Percentiles rank a stretch among this genome's conserved stretches.
Evolutionary conservation across 805 yeast genomes (phyloP).

Genomic region (Wickerhamiella siamensis): DNA sequence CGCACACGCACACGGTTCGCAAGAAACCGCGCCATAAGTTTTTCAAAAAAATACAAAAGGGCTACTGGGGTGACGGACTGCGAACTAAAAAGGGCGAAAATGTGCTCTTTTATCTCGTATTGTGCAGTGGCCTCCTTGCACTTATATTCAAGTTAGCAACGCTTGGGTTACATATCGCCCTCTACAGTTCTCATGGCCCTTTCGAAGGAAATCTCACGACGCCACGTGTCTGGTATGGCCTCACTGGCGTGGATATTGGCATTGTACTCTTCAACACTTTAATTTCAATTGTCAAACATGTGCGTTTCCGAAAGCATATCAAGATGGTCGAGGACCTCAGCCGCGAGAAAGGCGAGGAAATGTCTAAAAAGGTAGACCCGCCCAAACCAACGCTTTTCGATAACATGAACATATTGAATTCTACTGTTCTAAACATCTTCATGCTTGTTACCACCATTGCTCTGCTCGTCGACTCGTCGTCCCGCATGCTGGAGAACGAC

Average conservation of each 20-base stretch:
- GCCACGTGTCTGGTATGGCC: slow-evolving; percentile 10
- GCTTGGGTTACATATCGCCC: not conserved
- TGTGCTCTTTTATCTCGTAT: not conserved
- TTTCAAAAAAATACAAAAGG: too few relatives aligned
- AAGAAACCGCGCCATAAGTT: too few relatives aligned
- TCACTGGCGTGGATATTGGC: slow-evolving; percentile 9
- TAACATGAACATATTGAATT: slow-evolving; percentile 5
- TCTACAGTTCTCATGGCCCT: not conserved
- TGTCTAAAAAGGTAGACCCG: not conserved
- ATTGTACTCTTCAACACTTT: slow-evolving; percentile 3
- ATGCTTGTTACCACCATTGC: slow-evolving; percentile 10
- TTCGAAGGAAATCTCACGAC: not conserved
- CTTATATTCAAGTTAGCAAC: not conserved
- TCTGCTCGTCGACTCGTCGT: slow-evolving; percentile 12
- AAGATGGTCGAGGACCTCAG: not conserved
- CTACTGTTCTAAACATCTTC: slow-evolving; percentile 4
- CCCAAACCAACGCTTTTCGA: slow-evolving; percentile 1
- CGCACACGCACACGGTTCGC: too few relatives aligned
- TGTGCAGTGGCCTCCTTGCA: not conserved
- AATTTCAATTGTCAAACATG: not conserved
- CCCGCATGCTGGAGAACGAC: slow-evolving; percentile 7
- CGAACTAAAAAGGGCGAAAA: not conserved
- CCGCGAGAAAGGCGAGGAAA: not conserved
- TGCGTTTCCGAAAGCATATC: not conserved
- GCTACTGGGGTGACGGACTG: not conserved